Percentiles rank a stretch among this genome's conserved stretches.
phyloP scores from a whole-genome alignment of 345 rosid genomes.

The Citrus australasica region DNA sequence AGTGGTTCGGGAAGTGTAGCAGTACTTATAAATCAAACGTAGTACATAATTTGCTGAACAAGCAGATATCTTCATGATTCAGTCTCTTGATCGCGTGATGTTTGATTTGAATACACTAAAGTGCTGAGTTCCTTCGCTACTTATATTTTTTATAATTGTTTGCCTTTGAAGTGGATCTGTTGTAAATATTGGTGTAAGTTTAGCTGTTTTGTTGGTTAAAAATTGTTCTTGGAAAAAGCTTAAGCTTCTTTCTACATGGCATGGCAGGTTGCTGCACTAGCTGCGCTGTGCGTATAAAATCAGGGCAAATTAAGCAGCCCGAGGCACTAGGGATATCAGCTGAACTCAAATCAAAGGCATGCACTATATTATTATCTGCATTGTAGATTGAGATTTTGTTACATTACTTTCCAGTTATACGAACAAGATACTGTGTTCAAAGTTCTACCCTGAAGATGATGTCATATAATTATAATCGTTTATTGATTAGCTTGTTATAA shows the following conservation, averaged over 20 bases:
- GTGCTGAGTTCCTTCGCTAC: background rate
- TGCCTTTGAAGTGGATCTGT: background rate
- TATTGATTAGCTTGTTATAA: background rate
- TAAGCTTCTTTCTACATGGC: background rate
- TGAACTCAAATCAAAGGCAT: conserved; percentile 79
- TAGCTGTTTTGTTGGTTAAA: background rate
- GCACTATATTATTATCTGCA: background rate
- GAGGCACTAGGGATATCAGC: conserved; percentile 97
- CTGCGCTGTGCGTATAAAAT: conserved; percentile 90
- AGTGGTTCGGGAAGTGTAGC: no score
- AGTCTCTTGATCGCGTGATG: background rate
- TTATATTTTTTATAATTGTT: background rate
- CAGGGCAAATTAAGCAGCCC: conserved; percentile 84
- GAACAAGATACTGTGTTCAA: background rate
- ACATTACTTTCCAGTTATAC: background rate
- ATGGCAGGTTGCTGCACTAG: conserved; percentile 93
- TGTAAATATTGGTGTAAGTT: background rate
- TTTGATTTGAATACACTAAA: no score
- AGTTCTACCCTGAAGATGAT: background rate
- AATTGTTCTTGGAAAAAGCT: conserved; percentile 8
- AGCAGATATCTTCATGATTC: background rate
- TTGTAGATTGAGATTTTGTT: background rate
- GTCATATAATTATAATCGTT: background rate
- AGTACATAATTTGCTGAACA: background rate
- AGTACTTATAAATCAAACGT: background rate